These are phyloP conservation scores for Naganishia friedmannii DNA, from an alignment of 768 basidiomycete species.

Conservation along the genomic window DNA sequence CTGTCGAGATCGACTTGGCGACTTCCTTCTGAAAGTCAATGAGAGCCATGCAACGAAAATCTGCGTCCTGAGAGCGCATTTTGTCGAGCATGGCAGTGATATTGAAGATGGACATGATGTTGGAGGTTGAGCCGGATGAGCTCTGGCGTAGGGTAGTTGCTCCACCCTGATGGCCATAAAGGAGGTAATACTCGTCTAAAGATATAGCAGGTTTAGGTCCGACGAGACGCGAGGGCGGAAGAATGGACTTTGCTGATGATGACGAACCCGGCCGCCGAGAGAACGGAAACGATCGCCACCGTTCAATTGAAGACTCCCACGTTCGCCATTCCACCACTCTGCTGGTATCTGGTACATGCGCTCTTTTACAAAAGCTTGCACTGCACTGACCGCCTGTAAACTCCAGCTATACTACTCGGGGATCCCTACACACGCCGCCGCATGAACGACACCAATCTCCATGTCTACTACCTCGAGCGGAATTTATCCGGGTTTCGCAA, in stretches of 20 bases:
- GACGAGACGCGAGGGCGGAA: too few relatives aligned
- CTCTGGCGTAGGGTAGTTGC: neutral
- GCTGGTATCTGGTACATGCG: constrained; percentile 4
- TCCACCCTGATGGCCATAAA: too few relatives aligned
- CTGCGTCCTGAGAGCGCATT: constrained; percentile 20
- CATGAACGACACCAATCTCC: constrained; percentile 31
- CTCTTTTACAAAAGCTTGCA: neutral
- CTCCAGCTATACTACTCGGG: neutral
- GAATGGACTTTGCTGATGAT: neutral
- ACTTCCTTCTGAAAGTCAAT: constrained; percentile 65
- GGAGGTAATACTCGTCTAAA: too few relatives aligned
- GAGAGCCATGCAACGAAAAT: constrained; percentile 79
- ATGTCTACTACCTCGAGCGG: constrained; percentile 33
- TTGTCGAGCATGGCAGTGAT: constrained; percentile 19
- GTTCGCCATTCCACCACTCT: neutral
- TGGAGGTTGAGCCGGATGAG: neutral
- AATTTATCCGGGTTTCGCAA: constrained; percentile 32
- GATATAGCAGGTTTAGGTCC: too few relatives aligned
- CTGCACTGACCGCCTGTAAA: neutral
- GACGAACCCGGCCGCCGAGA: neutral
- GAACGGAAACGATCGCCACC: neutral
- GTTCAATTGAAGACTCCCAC: too few relatives aligned
- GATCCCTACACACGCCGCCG: constrained; percentile 1
- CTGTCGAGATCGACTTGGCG: neutral
- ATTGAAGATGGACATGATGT: constrained; percentile 14